phyloP scores from a whole-genome alignment of 2,329 filamentous ascomycete genomes.

The Microdochium trichocladiopsis region DNA sequence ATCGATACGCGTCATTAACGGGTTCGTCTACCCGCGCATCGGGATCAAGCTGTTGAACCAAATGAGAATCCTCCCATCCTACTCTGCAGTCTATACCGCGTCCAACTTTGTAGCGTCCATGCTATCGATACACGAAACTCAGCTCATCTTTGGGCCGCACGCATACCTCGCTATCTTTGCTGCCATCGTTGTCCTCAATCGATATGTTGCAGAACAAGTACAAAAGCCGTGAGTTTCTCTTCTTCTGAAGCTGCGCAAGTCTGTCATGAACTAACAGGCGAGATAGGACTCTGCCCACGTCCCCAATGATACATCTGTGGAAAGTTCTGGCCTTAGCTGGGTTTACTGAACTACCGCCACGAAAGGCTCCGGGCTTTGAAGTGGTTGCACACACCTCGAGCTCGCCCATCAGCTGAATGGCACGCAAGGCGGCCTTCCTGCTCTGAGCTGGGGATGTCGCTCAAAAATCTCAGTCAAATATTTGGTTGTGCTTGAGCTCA shows the following conservation, averaged over 20 bases:
- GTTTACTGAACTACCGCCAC: not conserved
- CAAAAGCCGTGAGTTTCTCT: not conserved
- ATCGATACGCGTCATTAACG: not conserved
- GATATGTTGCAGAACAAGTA: not conserved
- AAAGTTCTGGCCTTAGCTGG: not conserved
- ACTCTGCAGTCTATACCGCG: not conserved
- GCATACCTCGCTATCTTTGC: not conserved
- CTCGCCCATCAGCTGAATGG: too few relatives aligned
- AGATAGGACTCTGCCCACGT: not conserved
- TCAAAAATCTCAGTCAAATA: too few relatives aligned
- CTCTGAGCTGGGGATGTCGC: too few relatives aligned
- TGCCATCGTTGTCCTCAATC: not conserved
- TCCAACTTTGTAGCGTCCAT: not conserved
- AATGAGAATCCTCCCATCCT: not conserved
- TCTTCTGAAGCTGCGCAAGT: too few relatives aligned
- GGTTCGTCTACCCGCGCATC: not conserved
- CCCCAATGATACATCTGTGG: not conserved
- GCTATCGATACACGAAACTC: not conserved
- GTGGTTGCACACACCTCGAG: too few relatives aligned
- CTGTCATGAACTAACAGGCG: not conserved
- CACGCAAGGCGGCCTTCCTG: too few relatives aligned
- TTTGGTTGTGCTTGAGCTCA: too few relatives aligned
- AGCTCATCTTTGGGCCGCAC: not conserved
- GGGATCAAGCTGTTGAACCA: not conserved
- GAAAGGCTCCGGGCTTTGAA: not conserved